Evolutionary conservation across 495 filamentous ascomycete species (phyloP).

Genomic region (Cudoniella acicularis): DNA sequence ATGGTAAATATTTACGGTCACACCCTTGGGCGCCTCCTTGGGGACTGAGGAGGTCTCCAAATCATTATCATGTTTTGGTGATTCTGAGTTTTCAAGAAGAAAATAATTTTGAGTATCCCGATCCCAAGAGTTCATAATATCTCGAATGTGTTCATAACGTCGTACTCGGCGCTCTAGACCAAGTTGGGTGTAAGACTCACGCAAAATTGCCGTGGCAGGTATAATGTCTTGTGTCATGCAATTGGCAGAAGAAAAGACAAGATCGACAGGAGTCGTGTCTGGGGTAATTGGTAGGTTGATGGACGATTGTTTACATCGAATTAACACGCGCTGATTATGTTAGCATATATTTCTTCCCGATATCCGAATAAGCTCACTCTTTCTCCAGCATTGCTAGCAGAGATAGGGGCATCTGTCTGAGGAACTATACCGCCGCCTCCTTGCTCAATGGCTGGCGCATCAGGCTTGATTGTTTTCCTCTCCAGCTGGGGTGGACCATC

Average conservation of each 20-base stretch:
- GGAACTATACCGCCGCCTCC: conserved; percentile 44
- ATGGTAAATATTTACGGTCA: conserved; percentile 69
- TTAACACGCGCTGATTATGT: conserved; percentile 50
- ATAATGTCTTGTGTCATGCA: conserved; percentile 55
- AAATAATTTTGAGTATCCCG: conserved; percentile 68
- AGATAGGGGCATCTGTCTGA: conserved; percentile 73
- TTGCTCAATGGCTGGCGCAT: conserved; percentile 18
- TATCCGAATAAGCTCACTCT: conserved; percentile 45
- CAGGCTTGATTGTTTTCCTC: not conserved
- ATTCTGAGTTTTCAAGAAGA: conserved; percentile 43
- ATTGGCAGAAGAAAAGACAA: conserved; percentile 57
- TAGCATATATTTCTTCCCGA: conserved; percentile 1
- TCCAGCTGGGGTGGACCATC: not conserved
- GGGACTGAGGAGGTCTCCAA: conserved; percentile 50
- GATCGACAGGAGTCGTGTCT: conserved; percentile 68
- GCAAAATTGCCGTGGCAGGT: conserved; percentile 56
- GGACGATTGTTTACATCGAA: conserved; percentile 61
- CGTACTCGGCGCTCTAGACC: conserved; percentile 84
- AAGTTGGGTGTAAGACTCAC: conserved; percentile 70
- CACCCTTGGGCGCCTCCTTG: conserved; percentile 53
- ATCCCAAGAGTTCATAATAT: conserved; percentile 92
- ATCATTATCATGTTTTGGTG: conserved; percentile 33
- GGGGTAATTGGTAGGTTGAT: conserved; percentile 65
- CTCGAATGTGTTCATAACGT: conserved; percentile 80
- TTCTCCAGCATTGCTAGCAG: conserved; percentile 79